Evolutionary conservation across 2,329 filamentous ascomycete genomes (phyloP), one percentile per base, ranked within the genome.

Genomic region (Didymella segeticola): DNA sequence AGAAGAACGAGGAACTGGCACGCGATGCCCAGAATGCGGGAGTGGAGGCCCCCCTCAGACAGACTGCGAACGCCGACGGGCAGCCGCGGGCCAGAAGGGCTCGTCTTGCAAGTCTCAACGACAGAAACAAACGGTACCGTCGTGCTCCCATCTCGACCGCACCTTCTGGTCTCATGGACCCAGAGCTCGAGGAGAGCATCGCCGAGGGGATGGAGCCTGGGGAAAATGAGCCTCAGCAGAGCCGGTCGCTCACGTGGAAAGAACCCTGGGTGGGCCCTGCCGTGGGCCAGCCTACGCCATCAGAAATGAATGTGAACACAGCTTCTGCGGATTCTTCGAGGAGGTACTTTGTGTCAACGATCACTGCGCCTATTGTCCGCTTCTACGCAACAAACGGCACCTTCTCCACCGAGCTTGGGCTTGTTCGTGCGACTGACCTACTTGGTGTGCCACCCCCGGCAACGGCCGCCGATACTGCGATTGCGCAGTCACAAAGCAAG

Each of bases 311-410:
- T 19, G 8, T 10, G n/a, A 12, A 12, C 3, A n/a, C 15, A 26
- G 5, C 10, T 15, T 22, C n/a, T 6, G n/a, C 26, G 8, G 11
- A 33, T 22, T 7, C 37, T 8, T 12, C 15, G 29, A 11, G 14
- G 4, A 14, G 30, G 14, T 23, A 33, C 5, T 34, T n/a, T 7
- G 25, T 20, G 17, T 38, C 43, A 12, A 39, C 60, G 4, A 45
- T 72, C n/a, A 58, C 60, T 1, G 34, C 62, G 36, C 69, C 69
- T 1, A 45, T 51, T 19, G 46, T 66, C 33, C 55, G 49, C 1
- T 81, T 79, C 58, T 69, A 80, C 52, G 25, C 62, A 8, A 53
- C 57, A 3, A 78, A 64, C 26, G 79, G 79, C 4, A 82, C 79
- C 0, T 81, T 81, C 60, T 77, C 75, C 2, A 81, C 79, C 0